A percentile compares a stretch with the other conserved stretches of the same genome.
phyloP scores from a whole-genome alignment of 129 eudicot genomes.

The Lactuca saligna region DNA sequence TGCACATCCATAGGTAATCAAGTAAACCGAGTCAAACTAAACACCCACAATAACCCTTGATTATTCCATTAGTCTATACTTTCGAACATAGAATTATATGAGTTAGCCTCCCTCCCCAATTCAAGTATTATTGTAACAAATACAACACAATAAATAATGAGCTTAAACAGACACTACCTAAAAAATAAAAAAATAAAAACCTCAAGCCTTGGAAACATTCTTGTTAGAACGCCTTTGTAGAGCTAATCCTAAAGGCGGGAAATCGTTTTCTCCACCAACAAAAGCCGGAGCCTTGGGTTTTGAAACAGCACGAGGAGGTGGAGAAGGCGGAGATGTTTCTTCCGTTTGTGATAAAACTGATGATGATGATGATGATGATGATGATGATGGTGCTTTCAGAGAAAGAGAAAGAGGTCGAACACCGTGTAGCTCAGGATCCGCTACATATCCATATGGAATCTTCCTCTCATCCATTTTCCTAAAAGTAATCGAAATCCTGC shows the following conservation, averaged over 20 bases:
- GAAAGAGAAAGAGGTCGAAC: conserved; percentile 37
- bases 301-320: conserved; percentile 7
- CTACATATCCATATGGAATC: conserved; percentile 46
- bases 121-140: neutral
- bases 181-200: neutral
- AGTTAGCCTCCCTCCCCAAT: neutral
- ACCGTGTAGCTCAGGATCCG: conserved; percentile 49
- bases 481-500: conserved; percentile 72
- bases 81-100: no score
- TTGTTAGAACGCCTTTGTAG: conserved; percentile 24
- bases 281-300: conserved; percentile 7
- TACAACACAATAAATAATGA: neutral
- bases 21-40: no score
- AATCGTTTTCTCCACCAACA: conserved; percentile 33
- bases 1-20: no score
- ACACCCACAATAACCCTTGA: no score
- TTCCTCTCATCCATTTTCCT: conserved; percentile 65
- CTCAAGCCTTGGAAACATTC: conserved; percentile 16
- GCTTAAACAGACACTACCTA: neutral
- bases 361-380: neutral
- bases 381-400: conserved; percentile 15
- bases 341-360: no score
- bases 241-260: conserved; percentile 48
- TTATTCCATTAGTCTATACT: no score
- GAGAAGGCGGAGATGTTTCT: conserved; percentile 1